A percentile compares a stretch with the other conserved stretches of the same genome.
phyloP scores from a whole-genome alignment of 306 rosid genomes.

The Urtica urens region DNA sequence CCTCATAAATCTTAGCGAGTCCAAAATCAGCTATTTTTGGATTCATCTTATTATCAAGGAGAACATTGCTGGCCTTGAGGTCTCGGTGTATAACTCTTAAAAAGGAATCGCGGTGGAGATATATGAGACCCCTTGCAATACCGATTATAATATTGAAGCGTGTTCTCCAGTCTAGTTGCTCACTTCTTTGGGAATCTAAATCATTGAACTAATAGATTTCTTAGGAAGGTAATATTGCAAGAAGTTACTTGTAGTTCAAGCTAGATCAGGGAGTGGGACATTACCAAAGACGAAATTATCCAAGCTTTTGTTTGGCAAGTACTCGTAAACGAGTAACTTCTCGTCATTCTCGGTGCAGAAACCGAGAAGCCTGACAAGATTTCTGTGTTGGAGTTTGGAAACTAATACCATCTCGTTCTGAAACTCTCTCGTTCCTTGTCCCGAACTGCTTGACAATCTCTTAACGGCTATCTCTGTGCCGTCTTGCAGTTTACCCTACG shows the following conservation, averaged over 20 bases:
- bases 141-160: slow-evolving; percentile 9
- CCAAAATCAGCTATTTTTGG: slow-evolving; percentile 15
- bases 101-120: slow-evolving; percentile 15
- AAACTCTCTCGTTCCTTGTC: slow-evolving; percentile 52
- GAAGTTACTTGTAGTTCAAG: no score
- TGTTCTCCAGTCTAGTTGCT: not conserved
- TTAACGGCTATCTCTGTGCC: slow-evolving; percentile 57
- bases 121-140: slow-evolving; percentile 12
- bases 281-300: slow-evolving; percentile 46
- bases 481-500: slow-evolving; percentile 39
- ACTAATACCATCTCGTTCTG: slow-evolving; percentile 45
- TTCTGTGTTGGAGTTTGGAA: slow-evolving; percentile 56
- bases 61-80: slow-evolving; percentile 10
- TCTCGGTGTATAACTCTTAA: slow-evolving; percentile 13
- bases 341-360: slow-evolving; percentile 51
- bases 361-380: slow-evolving; percentile 51
- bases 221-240: no score
- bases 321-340: slow-evolving; percentile 46
- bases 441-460: slow-evolving; percentile 37
- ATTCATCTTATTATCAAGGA: slow-evolving; percentile 9
- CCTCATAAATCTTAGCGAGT: slow-evolving; percentile 7
- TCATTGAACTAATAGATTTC: no score
- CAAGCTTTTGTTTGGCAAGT: slow-evolving; percentile 53
- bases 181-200: not conserved
- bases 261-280: no score